phyloP scores from a whole-genome alignment of 306 rosid genomes.

The Mimosa pudica region DNA sequence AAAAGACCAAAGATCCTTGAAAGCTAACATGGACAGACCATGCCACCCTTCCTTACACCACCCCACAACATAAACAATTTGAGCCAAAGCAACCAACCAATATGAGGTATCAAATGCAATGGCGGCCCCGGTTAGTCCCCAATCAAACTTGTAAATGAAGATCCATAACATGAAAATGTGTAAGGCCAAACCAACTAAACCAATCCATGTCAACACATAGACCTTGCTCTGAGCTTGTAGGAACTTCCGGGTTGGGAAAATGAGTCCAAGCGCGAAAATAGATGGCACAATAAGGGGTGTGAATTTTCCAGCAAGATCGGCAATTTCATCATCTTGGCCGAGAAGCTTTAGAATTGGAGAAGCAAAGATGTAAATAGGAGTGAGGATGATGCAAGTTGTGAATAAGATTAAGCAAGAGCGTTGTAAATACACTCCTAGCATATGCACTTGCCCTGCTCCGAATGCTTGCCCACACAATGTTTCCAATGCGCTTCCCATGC shows the following conservation, averaged over 20 bases:
- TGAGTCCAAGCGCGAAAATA: conserved; percentile 51
- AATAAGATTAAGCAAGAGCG: conserved; percentile 50
- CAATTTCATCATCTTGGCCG: conserved; percentile 48
- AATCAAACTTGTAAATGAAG: conserved; percentile 47
- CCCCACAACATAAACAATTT: conserved; percentile 47
- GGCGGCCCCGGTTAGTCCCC: conserved; percentile 53
- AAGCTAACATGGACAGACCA: conserved; percentile 50
- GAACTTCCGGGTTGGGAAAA: conserved; percentile 55
- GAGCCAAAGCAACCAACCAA: conserved; percentile 43
- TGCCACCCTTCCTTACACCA: conserved; percentile 62
- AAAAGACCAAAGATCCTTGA: conserved; percentile 54
- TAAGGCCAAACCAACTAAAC: neutral
- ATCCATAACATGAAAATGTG: conserved; percentile 38
- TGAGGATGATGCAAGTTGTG: conserved; percentile 38
- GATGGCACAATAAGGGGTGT: conserved; percentile 44
- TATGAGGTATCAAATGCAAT: conserved; percentile 42
- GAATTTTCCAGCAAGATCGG: conserved; percentile 48
- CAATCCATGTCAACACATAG: neutral
- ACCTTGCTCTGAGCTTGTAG: conserved; percentile 66
- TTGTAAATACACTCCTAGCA: conserved; percentile 42
- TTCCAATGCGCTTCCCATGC: conserved; percentile 20
- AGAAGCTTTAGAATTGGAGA: conserved; percentile 50
- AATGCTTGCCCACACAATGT: neutral
- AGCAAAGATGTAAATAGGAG: conserved; percentile 48
- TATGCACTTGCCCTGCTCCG: neutral